phyloP scores from a whole-genome alignment of 208 protist genomes.

The Acanthamoeba royreba region DNA sequence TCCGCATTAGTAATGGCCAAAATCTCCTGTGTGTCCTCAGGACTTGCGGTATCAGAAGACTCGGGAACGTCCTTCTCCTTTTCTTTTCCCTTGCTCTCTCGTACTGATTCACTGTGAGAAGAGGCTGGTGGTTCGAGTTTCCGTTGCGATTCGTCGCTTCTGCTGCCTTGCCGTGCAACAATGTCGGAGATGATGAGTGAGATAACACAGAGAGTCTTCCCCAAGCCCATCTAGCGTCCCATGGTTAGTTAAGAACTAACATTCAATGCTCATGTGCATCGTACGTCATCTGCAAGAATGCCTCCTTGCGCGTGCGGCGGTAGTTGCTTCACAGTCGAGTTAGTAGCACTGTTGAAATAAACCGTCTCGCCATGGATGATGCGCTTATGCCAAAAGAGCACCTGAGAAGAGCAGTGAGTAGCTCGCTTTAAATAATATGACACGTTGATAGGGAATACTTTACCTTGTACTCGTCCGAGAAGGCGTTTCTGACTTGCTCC shows the following conservation, averaged over 20 bases:
- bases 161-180: background rate
- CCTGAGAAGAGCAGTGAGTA: background rate
- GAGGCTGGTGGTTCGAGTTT: too few species aligned
- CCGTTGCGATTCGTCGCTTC: background rate
- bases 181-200: background rate
- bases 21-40: background rate
- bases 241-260: background rate
- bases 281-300: constrained; percentile 9
- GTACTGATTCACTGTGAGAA: too few species aligned
- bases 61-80: too few species aligned
- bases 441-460: background rate
- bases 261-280: background rate
- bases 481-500: background rate
- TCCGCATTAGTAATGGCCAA: too few species aligned
- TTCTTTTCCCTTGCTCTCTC: too few species aligned
- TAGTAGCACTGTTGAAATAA: constrained; percentile 25
- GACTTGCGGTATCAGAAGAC: too few species aligned
- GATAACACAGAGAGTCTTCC: constrained; percentile 30
- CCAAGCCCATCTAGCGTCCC: background rate
- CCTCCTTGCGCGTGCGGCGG: background rate
- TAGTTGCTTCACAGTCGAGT: background rate
- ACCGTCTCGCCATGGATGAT: background rate
- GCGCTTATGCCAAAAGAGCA: background rate
- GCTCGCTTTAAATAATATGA: background rate
- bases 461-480: constrained; percentile 20